Percentiles rank a stretch among this genome's conserved stretches.
phyloP scores from a whole-genome alignment of 345 rosid species.

The Zanthoxylum bungeanum region DNA sequence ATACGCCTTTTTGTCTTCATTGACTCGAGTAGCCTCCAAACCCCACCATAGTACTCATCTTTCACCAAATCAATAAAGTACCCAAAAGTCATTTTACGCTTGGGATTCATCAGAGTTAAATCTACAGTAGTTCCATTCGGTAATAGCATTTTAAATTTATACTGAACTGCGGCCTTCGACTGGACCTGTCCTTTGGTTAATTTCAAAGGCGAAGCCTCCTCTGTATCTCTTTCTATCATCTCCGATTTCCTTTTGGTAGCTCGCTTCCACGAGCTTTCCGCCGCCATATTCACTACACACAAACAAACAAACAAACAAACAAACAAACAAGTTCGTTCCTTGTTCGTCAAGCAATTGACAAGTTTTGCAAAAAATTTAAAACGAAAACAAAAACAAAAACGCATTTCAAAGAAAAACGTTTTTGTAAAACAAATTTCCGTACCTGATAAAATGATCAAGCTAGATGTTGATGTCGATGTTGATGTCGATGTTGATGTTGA shows the following conservation, averaged over 20 bases:
- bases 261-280: background rate
- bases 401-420: background rate
- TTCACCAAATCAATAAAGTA: conserved; percentile 34
- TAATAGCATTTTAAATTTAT: conserved; percentile 50
- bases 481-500: too few relatives aligned
- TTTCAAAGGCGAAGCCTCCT: background rate
- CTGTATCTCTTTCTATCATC: conserved; percentile 1
- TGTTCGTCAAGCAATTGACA: background rate
- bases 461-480: too few relatives aligned
- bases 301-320: too few relatives aligned
- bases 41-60: conserved; percentile 26
- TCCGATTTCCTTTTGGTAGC: conserved; percentile 18
- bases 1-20: conserved; percentile 16
- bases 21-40: conserved; percentile 4
- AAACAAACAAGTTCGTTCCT: background rate
- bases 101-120: conserved; percentile 23
- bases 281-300: background rate
- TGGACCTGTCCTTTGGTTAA: background rate
- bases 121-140: conserved; percentile 48
- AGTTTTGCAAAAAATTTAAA: too few relatives aligned
- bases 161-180: too few relatives aligned
- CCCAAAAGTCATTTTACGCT: conserved; percentile 24
- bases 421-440: too few relatives aligned
- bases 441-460: too few relatives aligned
- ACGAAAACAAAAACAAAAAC: background rate